A percentile compares a stretch with the other conserved stretches of the same genome.
These are phyloP conservation scores for Staphylotrichum longicolle DNA, from an alignment of 495 filamentous ascomycete species.

Conservation along the genomic window DNA sequence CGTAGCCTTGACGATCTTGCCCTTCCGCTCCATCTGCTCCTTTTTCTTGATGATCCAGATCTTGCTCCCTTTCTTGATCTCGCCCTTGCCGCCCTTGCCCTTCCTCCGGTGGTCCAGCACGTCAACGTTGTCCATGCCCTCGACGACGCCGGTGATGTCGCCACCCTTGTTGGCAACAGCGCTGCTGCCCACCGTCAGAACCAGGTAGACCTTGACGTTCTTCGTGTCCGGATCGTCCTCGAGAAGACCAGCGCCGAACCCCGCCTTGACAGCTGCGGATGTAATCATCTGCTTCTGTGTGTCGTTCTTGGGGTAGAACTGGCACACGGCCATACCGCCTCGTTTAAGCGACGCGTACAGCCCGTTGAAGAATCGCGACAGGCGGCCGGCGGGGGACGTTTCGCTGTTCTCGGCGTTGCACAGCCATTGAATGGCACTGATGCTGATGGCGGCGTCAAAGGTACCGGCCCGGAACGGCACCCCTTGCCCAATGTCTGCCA, in stretches of 20 bases:
- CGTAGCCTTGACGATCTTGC: conserved; percentile 84
- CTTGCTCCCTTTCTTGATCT: conserved; percentile 74
- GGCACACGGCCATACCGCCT: conserved; percentile 88
- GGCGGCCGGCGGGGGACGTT: conserved; percentile 68
- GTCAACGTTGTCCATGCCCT: conserved; percentile 84
- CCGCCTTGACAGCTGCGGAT: conserved; percentile 81
- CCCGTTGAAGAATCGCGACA: conserved; percentile 87
- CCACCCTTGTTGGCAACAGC: conserved; percentile 60
- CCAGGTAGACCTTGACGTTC: conserved; percentile 90
- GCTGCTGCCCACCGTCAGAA: conserved; percentile 83
- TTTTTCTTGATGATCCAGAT: conserved; percentile 93
- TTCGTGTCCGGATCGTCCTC: conserved; percentile 97
- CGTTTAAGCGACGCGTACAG: conserved; percentile 79
- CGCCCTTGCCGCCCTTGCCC: conserved; percentile 47
- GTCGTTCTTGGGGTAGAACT: conserved; percentile 98
- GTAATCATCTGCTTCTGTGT: conserved; percentile 88
- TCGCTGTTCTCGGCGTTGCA: conserved; percentile 92
- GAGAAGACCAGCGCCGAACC: conserved; percentile 90
- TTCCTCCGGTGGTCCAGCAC: conserved; percentile 69
- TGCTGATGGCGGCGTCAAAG: conserved; percentile 93
- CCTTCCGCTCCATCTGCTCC: conserved; percentile 90
- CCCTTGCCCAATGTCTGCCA: conserved; percentile 93
- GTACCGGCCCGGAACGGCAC: conserved; percentile 89
- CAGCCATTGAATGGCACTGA: conserved; percentile 94
- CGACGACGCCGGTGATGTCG: conserved; percentile 83